Conservation (phyloP, 2,329 filamentous ascomycete species). For the Trichoderma atrobrunneum region DNA sequence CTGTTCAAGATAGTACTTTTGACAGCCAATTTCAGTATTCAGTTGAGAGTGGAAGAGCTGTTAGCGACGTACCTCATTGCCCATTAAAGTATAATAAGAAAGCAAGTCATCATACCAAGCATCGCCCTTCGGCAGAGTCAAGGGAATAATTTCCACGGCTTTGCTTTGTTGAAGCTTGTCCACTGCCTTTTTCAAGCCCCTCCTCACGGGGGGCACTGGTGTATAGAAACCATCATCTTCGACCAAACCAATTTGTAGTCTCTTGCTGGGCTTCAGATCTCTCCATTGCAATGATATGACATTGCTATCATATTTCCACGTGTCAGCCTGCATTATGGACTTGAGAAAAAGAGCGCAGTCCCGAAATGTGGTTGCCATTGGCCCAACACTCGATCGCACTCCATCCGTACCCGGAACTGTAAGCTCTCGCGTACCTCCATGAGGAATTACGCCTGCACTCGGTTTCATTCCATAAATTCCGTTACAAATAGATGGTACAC, state of each 20-base stretch:
- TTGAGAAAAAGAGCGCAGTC: conserved; percentile 26
- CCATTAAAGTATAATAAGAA: not conserved
- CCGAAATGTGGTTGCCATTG: conserved; percentile 30
- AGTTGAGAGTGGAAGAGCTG: not conserved
- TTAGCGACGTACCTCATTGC: not conserved
- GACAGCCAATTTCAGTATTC: not conserved
- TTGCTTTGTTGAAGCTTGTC: not conserved
- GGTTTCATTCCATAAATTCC: conserved; percentile 32
- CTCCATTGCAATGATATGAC: conserved; percentile 38
- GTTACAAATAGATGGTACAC: conserved; percentile 33
- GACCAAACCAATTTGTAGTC: not conserved
- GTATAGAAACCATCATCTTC: not conserved
- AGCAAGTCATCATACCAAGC: not conserved
- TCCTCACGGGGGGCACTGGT: not conserved
- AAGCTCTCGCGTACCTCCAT: conserved; percentile 33
- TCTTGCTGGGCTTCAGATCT: not conserved
- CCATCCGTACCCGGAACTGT: conserved; percentile 35
- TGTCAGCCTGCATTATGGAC: conserved; percentile 31
- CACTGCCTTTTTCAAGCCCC: not conserved
- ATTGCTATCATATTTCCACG: conserved; percentile 38
- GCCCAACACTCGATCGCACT: conserved; percentile 34
- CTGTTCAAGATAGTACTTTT: not conserved
- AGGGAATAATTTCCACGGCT: not conserved
- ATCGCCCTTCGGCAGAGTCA: not conserved
- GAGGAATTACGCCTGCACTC: conserved; percentile 28